A percentile compares a stretch with the other conserved stretches of the same genome.
Conservation (phyloP, 2,329 filamentous ascomycete genomes). For the Talaromyces funiculosus region DNA sequence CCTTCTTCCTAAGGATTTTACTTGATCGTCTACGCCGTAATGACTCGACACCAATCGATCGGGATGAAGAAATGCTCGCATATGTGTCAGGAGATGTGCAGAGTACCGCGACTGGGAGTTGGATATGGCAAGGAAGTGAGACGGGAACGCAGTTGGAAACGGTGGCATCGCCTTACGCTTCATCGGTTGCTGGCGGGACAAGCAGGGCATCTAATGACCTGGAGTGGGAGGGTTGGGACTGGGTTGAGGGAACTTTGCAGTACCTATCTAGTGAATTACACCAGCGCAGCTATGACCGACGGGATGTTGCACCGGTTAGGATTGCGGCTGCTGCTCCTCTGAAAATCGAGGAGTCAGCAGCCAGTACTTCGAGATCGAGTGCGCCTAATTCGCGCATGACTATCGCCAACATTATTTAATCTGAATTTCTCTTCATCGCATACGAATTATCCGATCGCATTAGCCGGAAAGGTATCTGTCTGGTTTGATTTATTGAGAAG, state of each 20-base stretch:
- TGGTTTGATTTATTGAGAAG: neutral
- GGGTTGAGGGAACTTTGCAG: conserved; percentile 59
- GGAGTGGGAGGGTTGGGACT: conserved; percentile 77
- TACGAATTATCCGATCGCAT: neutral
- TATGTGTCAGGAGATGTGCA: conserved; percentile 86
- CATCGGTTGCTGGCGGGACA: neutral
- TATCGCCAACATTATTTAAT: conserved; percentile 42
- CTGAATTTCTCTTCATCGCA: neutral
- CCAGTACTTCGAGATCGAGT: conserved; percentile 19
- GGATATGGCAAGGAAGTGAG: conserved; percentile 72
- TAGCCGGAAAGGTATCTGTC: neutral
- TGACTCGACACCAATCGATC: conserved; percentile 42
- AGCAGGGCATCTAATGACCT: neutral
- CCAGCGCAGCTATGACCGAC: conserved; percentile 19
- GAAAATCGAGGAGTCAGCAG: neutral
- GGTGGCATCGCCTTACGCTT: conserved; percentile 18
- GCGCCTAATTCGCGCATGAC: conserved; percentile 41
- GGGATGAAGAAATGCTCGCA: conserved; percentile 81
- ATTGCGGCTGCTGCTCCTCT: neutral
- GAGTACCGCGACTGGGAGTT: conserved; percentile 67
- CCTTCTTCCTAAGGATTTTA: conserved; percentile 71
- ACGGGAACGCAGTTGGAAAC: conserved; percentile 35
- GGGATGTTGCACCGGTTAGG: conserved; percentile 9
- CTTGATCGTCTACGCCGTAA: conserved; percentile 49
- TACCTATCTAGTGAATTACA: conserved; percentile 46